Conservation (phyloP, 345 rosid genomes). For the Cardamine chenopodiifolia region DNA sequence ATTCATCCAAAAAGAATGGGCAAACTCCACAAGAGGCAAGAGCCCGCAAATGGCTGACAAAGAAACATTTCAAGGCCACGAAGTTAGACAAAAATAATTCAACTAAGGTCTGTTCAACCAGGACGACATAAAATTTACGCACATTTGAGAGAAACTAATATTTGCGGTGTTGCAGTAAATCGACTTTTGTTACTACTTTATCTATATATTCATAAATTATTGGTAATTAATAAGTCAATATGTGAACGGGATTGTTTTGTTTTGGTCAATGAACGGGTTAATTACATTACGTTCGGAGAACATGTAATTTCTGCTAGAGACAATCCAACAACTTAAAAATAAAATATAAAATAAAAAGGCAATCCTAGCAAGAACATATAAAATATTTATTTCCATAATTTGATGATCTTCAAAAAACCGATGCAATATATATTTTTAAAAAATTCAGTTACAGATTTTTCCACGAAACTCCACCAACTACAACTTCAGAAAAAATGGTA, state of each 20-base stretch:
- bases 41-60: too few species aligned
- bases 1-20: too few species aligned
- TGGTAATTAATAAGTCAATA: not conserved
- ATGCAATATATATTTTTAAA: not conserved
- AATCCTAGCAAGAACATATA: not conserved
- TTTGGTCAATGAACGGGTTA: too few species aligned
- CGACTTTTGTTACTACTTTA: not conserved
- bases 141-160: not conserved
- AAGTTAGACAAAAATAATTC: not conserved
- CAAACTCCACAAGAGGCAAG: too few species aligned
- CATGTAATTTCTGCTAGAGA: constrained; percentile 14
- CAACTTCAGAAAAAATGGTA: not conserved
- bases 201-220: not conserved
- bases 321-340: constrained; percentile 3
- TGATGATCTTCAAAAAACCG: not conserved
- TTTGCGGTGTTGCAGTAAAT: too few species aligned
- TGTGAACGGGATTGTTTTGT: not conserved
- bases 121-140: not conserved
- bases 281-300: not conserved
- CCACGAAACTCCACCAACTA: constrained; percentile 27
- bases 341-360: not conserved
- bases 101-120: not conserved
- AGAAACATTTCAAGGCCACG: too few species aligned
- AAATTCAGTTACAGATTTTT: not conserved
- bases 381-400: not conserved